Evolutionary conservation across 352 stramenopile species (phyloP), one percentile per base, ranked within the genome.

Genomic region (Blastocystis sp.): DNA sequence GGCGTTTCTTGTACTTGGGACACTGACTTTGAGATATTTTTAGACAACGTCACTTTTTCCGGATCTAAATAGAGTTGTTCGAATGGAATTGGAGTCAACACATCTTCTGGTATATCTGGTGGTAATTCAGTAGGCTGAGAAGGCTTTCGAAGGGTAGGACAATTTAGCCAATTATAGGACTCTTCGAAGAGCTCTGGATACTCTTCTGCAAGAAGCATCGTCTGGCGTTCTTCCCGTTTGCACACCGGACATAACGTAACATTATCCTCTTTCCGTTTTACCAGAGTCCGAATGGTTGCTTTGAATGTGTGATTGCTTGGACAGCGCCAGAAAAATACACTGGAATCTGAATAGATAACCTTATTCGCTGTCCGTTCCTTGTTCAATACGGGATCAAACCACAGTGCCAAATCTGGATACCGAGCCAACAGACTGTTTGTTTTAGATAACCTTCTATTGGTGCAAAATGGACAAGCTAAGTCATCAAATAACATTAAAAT

Each of bases 141-240:
- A n/a, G 71, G 49, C n/a, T 61, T 61, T 12, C 21, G n/a, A 1
- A 83, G 32, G 3, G 71, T 65, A 37, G 29, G 71, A 21, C 71
- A 83, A 51, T 83, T 83, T 11, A 83, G 27, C 71, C 71, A 83
- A 56, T 83, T 83, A 43, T 83, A 83, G 1, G 71, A 83, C 27
- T 83, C 71, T n/a, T 83, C 71, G 35, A 83, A 83, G 24, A 83
- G 51, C 5, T 65, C 43, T 27, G 71, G 71, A 65, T 83, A 66
- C 32, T 39, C 51, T 27, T 83, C 71, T 19, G 58, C 24, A 11
- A 83, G 46, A 1, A 37, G 32, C 11, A 63, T 32, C 11, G 71
- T 27, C 49, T 39, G 21, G 9, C n/a, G 14, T 3, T 83, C 29
- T 32, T 83, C 51, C 14, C 51, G 27, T 14, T 19, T 37, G n/a